Base-by-base conservation (phyloP, 148 eudicot genomes). In the Rhododendron griersonianum region DNA sequence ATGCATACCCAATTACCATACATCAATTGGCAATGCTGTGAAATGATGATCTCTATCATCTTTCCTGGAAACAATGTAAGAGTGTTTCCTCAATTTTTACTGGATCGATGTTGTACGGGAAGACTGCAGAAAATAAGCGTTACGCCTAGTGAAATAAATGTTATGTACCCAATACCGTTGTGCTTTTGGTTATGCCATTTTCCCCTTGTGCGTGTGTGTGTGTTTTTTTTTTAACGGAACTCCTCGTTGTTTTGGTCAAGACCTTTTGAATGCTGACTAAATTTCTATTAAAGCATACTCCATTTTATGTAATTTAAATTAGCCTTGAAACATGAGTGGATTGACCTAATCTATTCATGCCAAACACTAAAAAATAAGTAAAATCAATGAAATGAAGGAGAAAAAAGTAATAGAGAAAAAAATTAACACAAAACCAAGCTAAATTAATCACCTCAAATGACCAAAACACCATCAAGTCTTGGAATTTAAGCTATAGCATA, bases 1-100 rank as follows among this genome's bases (percentile, higher is more conserved):
- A 83, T 86, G 92, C 93, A 18, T 93, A 93, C 75, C 98, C 98
- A 28, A 91, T 95, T 0, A 93, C 90, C 78, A 90, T 95, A 57
- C 91, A 90, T 18, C 95, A 93, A 67, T 73, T 95, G 81, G 94
- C 92, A 23, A 83, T 73, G 89, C 92, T 95, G n/a, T 92, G 45
- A 41, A 6, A 41, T 0, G 44, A 41, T 5, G 45, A 41, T 41
- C 45, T 41, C 45, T 41, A 5, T 6, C 45, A 5, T 41, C 45
- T 41, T 41, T 41, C 45, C 45, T 41, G 45, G 45, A 41, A 41
- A 6, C 45, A 41, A 0, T 41, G 45, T 41, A 41, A 41, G 45
- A 6, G 45, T 41, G 45, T 41, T 41, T 41, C 45, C 45, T 41
- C 45, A 41, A 5, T 41, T 41, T 8, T 41, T 5, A 41, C 45